These are phyloP conservation scores for Plantago major DNA, from an alignment of 257 asterid genomes.

Conservation along the genomic window DNA sequence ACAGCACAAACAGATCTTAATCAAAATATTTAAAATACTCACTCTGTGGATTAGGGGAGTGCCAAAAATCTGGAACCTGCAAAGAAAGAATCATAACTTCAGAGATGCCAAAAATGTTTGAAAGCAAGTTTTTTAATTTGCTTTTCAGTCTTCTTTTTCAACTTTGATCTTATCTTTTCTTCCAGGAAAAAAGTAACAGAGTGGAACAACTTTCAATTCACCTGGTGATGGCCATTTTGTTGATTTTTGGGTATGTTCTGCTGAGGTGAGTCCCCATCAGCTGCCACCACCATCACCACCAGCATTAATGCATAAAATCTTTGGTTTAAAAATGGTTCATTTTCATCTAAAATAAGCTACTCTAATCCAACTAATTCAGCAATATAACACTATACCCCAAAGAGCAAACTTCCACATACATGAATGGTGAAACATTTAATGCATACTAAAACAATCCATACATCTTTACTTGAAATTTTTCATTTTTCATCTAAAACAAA, in stretches of 20 bases:
- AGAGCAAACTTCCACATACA: neutral
- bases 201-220: constrained; percentile 34
- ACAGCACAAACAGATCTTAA: constrained; percentile 10
- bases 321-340: constrained; percentile 19
- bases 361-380: neutral
- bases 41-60: constrained; percentile 83
- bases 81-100: constrained; percentile 24
- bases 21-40: constrained; percentile 28
- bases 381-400: too few species aligned
- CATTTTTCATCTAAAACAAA: neutral
- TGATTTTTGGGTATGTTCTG: constrained; percentile 55
- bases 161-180: neutral
- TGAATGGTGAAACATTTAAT: neutral
- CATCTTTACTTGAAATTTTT: too few species aligned
- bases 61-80: constrained; percentile 68
- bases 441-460: too few species aligned
- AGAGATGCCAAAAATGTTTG: constrained; percentile 17
- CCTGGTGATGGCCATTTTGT: constrained; percentile 86
- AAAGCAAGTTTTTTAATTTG: constrained; percentile 5
- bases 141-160: neutral
- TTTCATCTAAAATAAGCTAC: constrained; percentile 12
- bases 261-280: constrained; percentile 97
- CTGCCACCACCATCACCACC: constrained; percentile 58
- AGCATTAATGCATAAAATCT: constrained; percentile 26
- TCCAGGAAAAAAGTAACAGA: constrained; percentile 19